Base-by-base conservation (phyloP, 495 filamentous ascomycete species). In the Zalerion maritima region DNA sequence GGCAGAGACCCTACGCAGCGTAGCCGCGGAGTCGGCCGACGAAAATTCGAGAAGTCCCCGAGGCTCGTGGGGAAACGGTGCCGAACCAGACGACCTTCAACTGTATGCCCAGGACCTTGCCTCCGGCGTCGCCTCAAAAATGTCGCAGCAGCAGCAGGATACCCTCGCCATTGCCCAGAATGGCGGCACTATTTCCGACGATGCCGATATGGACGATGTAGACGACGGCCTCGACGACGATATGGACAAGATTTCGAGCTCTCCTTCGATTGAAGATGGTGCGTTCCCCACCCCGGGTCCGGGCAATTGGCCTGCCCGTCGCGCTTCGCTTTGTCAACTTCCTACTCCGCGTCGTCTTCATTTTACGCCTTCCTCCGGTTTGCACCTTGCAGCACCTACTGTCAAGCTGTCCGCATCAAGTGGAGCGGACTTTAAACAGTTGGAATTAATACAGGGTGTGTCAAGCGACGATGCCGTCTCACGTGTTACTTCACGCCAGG, bases 211-310 rank as follows among this genome's bases (percentile, higher is more conserved):
- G 38, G 73, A 61, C 22, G 81, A 84, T 41, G 64, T 69, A 21
- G 85, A 84, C 40, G 69, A 67, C 18, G 50, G 63, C 22, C 49
- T 47, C 29, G 82, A 87, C 45, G 89, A 96, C 47, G 80, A 86
- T 61, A 81, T 87, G 77, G 89, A 94, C 60, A 87, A 87, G 55
- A 92, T 97, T 26, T 94, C 85, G 27, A 94, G 86, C 53, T 94
- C 86, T 39, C 89, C 89, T 37, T 94, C 86, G 31, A 99, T 99
- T 52, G 82, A 89, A 55, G 91, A 99, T 69, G 89, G 89, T 97
- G 71, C 61, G 85, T 84, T 39, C 44, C 35, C 34, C 36, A 43
- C 23, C 29, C 26, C 24, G 33, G 43, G 50, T 43, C 42, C 45
- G 30, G 38, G 28, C 35, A 26, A 37, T 26, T 57, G 52, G 50